phyloP scores from a whole-genome alignment of 1,284 basidiomycete genomes.

The Apiotrichum veenhuisii region DNA sequence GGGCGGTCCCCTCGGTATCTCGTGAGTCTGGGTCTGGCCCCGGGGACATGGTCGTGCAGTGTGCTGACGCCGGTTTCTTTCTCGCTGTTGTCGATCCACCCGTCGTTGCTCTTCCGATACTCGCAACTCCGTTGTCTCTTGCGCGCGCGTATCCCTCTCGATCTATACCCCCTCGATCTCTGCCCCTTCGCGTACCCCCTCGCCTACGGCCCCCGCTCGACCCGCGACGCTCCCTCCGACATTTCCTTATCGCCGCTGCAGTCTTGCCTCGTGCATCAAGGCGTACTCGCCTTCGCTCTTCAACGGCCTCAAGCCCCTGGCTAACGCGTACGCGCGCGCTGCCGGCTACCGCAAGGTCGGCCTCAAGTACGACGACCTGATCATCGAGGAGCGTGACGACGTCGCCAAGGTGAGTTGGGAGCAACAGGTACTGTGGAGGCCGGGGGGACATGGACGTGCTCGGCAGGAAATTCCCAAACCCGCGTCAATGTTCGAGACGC shows the following conservation, averaged over 20 bases:
- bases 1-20: slow-evolving; percentile 67
- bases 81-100: neutral
- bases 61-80: slow-evolving; percentile 2
- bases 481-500: too few relatives aligned
- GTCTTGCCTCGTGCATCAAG: slow-evolving; percentile 69
- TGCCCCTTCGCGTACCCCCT: neutral
- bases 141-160: neutral
- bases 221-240: neutral
- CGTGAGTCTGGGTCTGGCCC: slow-evolving; percentile 40
- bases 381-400: slow-evolving; percentile 78
- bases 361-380: slow-evolving; percentile 90
- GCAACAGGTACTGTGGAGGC: too few relatives aligned
- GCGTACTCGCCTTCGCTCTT: slow-evolving; percentile 57
- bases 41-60: neutral
- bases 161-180: too few relatives aligned
- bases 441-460: too few relatives aligned
- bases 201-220: neutral
- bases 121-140: neutral
- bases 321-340: slow-evolving; percentile 76
- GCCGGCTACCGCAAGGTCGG: slow-evolving; percentile 86
- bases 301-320: slow-evolving; percentile 66
- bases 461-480: too few relatives aligned
- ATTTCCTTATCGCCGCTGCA: slow-evolving; percentile 11
- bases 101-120: neutral
- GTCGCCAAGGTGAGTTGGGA: slow-evolving; percentile 73